phyloP scores from a whole-genome alignment of 2,329 filamentous ascomycete genomes.

The Colletotrichum navitas region DNA sequence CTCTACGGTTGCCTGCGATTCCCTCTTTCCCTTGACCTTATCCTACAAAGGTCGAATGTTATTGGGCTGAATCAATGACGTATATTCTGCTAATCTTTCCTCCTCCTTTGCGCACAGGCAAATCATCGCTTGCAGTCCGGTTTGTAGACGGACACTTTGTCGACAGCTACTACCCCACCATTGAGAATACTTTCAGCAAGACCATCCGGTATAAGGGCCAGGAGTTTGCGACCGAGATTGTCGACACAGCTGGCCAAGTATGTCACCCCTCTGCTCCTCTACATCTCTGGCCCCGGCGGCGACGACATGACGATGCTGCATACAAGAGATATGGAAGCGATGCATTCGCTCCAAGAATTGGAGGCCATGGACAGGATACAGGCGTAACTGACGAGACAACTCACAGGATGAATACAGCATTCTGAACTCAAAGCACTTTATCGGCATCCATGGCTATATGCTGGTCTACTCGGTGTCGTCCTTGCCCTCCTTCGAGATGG shows the following conservation, averaged over 20 bases:
- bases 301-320: too few species aligned
- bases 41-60: neutral
- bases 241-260: slow-evolving; percentile 96
- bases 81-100: slow-evolving; percentile 11
- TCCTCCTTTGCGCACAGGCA: slow-evolving; percentile 70
- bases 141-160: slow-evolving; percentile 99
- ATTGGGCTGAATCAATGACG: slow-evolving; percentile 4
- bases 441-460: slow-evolving; percentile 98
- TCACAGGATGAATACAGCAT: slow-evolving; percentile 96
- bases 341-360: neutral
- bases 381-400: slow-evolving; percentile 38
- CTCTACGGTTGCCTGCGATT: neutral
- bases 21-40: neutral
- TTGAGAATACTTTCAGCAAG: slow-evolving; percentile 98
- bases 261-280: slow-evolving; percentile 43
- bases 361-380: neutral
- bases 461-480: slow-evolving; percentile 98
- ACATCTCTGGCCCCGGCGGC: neutral
- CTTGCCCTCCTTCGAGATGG: slow-evolving; percentile 96
- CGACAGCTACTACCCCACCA: slow-evolving; percentile 98
- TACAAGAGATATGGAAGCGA: neutral
- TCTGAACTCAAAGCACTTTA: slow-evolving; percentile 98
- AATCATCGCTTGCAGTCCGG: slow-evolving; percentile 96
- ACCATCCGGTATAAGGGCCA: slow-evolving; percentile 93
- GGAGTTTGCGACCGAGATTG: slow-evolving; percentile 95